These are phyloP conservation scores for Colletotrichum sp. DNA, from an alignment of 2,329 filamentous ascomycete species.

Conservation along the genomic window DNA sequence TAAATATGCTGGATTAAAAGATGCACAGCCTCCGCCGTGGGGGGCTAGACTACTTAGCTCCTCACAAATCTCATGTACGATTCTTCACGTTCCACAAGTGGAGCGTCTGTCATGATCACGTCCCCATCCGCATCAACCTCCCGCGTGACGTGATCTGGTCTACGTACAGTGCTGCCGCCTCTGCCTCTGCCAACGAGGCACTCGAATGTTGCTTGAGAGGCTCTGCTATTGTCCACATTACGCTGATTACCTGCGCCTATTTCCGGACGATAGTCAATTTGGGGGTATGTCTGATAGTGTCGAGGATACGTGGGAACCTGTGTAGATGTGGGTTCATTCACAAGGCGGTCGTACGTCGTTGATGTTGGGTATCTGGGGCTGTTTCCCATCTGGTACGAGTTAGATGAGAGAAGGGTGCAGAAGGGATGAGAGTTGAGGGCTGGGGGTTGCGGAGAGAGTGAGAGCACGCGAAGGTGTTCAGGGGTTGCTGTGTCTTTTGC, in stretches of 20 bases:
- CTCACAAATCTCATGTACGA: too few relatives aligned
- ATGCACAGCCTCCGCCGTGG: fast-evolving
- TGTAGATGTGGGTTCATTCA: fast-evolving
- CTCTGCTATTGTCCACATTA: fast-evolving
- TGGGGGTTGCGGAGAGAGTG: not conserved
- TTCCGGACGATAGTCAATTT: fast-evolving
- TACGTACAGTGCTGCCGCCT: not conserved
- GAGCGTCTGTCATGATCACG: not conserved
- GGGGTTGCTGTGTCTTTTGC: not conserved
- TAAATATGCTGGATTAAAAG: fast-evolving
- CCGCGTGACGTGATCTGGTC: not conserved
- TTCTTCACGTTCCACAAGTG: not conserved
- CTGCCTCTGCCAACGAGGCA: not conserved
- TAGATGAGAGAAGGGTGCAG: not conserved
- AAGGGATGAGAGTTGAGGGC: not conserved
- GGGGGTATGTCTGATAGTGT: not conserved
- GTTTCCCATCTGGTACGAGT: not conserved
- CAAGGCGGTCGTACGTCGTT: not conserved
- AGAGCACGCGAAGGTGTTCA: not conserved
- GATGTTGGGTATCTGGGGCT: not conserved
- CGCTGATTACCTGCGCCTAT: not conserved
- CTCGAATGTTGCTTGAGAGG: not conserved
- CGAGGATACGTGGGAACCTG: not conserved
- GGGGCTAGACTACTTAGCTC: not conserved
- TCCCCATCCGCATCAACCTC: not conserved